Evolutionary conservation across 208 protist genomes (phyloP), one percentile per base, ranked within the genome.

Genomic region (Novymonas esmeraldas): DNA sequence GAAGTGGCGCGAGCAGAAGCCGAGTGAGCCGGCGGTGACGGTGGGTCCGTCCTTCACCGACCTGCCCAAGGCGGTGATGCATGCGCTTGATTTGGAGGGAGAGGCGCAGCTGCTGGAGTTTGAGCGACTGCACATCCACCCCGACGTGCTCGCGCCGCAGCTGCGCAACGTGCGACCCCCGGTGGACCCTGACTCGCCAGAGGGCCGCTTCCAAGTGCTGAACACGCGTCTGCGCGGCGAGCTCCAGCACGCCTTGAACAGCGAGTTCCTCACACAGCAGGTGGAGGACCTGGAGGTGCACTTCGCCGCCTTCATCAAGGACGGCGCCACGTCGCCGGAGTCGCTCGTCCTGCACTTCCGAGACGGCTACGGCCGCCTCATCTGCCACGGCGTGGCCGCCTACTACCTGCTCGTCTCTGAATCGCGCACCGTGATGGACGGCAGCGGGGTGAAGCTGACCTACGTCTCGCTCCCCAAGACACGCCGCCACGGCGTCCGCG

Each of bases 351-450:
- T 92, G 51, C 67, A 76, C 42, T 96, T 94, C 63, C 84, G 84
- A 14, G 90, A 96, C 71, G 90, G 90, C 20, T 96, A 96, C 67
- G 87, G 90, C 22, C 80, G 90, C 9, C 72, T 96, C 9, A 81
- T 96, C 6, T 94, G 87, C 72, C 90, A 96, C 62, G 90, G 87
- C 31, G 87, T 96, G 6, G 86, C 84, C 1, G 86, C 82, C 11
- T 96, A 90, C 69, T 96, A 96, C 74, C 60, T 81, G 13, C 79
- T 93, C 14, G 69, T 85, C 10, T 93, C 90, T 22, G 67, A 90
- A 48, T 90, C 85, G 0, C 75, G 63, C 41, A 66, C 72, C 1
- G 72, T 79, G 39, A 65, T 62, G 20, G 76, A 90, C 58, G 82
- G 84, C 5, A 81, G 57, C 36, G 68, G 69, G 13, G 29, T 54